Base-by-base conservation (phyloP, 768 basidiomycete genomes). In the Kwoniella bestiolae region DNA sequence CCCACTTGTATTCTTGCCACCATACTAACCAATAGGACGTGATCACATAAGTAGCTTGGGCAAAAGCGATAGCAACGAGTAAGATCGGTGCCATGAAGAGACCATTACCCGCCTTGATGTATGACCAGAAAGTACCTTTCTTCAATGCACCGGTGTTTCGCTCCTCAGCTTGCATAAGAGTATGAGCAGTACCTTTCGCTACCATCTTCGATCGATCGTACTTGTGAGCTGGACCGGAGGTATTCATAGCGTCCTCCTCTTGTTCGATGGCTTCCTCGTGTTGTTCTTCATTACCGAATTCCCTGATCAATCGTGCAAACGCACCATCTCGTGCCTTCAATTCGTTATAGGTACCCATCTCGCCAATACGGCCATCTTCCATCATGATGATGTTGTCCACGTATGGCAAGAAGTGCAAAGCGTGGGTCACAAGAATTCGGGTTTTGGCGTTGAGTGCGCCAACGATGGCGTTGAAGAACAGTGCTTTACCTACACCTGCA, bases 381-480 rank as follows among this genome's bases (percentile, higher is more conserved):
- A 97, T 82, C 34, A 88, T 88, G 75, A 88, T 88, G 76, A 97
- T 89, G 75, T 91, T 90, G 79, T 95, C 92, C 28, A 91, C 91
- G 62, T 90, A 84, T 0, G 91, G 90, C 26, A 97, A 85, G 83
- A 94, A 91, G 80, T 95, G 92, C 8, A 95, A 84, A 1, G 91
- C 92, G 74, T 95, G 92, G 0, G 94, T 97, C 50, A 95, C 92
- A 56, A 97, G 87, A 50, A 97, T 84, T 29, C 91, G 86, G 7
- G 94, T 95, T 79, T 91, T 92, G 47, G 84, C 86, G 4, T 83
- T 76, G 14, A 86, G 82, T 16, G 84, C 85, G 60, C 87, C 86
- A 62, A 87, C 84, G 52, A 95, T 85, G 11, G 92, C 90, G 63
- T 94, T 89, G 74, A 90, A 86, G 83, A 95, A 93, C 14, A 94